Evolutionary conservation across 2,329 filamentous ascomycete species (phyloP).

Genomic region (Dactylellina haptotyla): DNA sequence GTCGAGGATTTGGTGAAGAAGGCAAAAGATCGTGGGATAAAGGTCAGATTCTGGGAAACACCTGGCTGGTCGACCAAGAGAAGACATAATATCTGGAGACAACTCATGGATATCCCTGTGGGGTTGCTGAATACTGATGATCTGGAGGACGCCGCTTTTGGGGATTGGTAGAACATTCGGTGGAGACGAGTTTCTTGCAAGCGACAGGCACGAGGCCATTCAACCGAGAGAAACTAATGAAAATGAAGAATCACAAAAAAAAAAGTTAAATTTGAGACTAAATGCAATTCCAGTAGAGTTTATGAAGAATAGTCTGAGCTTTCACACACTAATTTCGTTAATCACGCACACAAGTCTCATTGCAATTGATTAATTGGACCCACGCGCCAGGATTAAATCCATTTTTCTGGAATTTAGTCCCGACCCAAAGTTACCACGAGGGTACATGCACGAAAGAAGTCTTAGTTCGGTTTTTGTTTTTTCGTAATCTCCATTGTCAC

Average conservation of each 20-base stretch:
- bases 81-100: slow-evolving; percentile 69
- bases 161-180: slow-evolving; percentile 56
- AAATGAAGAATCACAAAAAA: too few relatives aligned
- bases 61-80: slow-evolving; percentile 69
- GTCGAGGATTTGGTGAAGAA: slow-evolving; percentile 56
- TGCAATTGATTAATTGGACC: slow-evolving; percentile 22
- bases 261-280: slow-evolving; percentile 45
- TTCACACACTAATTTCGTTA: slow-evolving; percentile 18
- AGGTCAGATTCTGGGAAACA: slow-evolving; percentile 71
- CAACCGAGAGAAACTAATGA: too few relatives aligned
- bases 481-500: slow-evolving; percentile 4
- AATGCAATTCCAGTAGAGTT: too few relatives aligned
- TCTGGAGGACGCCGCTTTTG: slow-evolving; percentile 63
- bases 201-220: slow-evolving; percentile 32
- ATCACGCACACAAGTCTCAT: slow-evolving; percentile 14
- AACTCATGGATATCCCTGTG: slow-evolving; percentile 68
- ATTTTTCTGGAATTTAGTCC: slow-evolving; percentile 36
- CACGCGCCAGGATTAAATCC: slow-evolving; percentile 26
- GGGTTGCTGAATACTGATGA: slow-evolving; percentile 73
- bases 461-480: slow-evolving; percentile 6
- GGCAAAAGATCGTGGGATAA: slow-evolving; percentile 67
- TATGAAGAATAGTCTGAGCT: too few relatives aligned
- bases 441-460: slow-evolving; percentile 1
- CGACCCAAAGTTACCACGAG: slow-evolving; percentile 23
- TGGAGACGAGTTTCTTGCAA: slow-evolving; percentile 18